These are phyloP conservation scores for Rhizopogon hawkerae DNA, from an alignment of 1,284 basidiomycete species.

Conservation along the genomic window DNA sequence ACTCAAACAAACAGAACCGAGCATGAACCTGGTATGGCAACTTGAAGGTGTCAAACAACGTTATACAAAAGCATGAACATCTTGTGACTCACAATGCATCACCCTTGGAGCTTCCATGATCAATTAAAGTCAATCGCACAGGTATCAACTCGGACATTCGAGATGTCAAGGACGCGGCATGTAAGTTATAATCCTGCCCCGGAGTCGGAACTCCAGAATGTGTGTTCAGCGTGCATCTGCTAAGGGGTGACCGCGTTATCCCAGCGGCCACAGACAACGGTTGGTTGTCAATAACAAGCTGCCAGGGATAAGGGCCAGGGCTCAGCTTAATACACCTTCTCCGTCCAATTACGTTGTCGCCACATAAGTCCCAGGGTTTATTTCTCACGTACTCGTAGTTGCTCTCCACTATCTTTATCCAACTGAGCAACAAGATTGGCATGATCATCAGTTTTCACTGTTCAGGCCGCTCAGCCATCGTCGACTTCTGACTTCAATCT, in stretches of 20 bases:
- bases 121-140: constrained; percentile 60
- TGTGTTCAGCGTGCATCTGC: constrained; percentile 83
- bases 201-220: constrained; percentile 59
- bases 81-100: constrained; percentile 61
- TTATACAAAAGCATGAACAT: not conserved
- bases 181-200: constrained; percentile 84
- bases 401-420: too few relatives aligned
- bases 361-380: too few relatives aligned
- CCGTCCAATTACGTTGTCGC: constrained; percentile 36
- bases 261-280: constrained; percentile 89
- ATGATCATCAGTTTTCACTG: too few relatives aligned
- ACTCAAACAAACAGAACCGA: constrained; percentile 77
- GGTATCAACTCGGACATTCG: constrained; percentile 56
- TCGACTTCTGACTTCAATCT: too few relatives aligned
- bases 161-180: constrained; percentile 77
- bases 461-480: too few relatives aligned
- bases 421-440: too few relatives aligned
- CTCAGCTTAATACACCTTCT: constrained; percentile 33
- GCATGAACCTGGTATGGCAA: constrained; percentile 57
- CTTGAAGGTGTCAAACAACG: constrained; percentile 1
- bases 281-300: constrained; percentile 80
- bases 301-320: not conserved
- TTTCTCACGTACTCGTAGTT: too few relatives aligned
- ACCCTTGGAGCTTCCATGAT: constrained; percentile 65
- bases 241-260: constrained; percentile 65